Evolutionary conservation across 1,284 basidiomycete species (phyloP).

Genomic region (Tilletia setariae): DNA sequence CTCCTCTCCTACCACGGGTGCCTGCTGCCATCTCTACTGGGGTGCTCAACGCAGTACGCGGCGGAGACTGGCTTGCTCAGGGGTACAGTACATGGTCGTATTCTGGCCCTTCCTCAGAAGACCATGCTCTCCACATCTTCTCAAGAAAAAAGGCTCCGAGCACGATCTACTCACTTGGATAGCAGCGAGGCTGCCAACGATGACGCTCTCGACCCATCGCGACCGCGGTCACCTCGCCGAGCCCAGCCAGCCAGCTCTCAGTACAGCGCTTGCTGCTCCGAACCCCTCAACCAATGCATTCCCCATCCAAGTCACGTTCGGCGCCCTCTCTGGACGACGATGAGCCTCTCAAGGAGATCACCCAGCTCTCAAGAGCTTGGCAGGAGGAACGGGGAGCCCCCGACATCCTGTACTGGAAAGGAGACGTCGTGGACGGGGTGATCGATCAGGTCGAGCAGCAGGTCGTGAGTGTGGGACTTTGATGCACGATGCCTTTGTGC

Average conservation of each 20-base stretch:
- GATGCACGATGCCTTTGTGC: not conserved
- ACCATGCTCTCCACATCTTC: too few species aligned
- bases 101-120: too few species aligned
- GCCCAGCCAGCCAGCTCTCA: not conserved
- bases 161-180: too few species aligned
- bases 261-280: not conserved
- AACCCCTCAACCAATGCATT: not conserved
- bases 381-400: slow-evolving; percentile 25
- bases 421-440: slow-evolving; percentile 20
- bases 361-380: slow-evolving; percentile 23
- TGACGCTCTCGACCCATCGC: slow-evolving; percentile 11
- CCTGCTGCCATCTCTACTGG: too few species aligned
- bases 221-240: not conserved
- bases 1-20: too few species aligned
- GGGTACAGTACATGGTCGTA: too few species aligned
- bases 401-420: slow-evolving; percentile 23
- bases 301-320: not conserved
- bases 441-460: slow-evolving; percentile 36
- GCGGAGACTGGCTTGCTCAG: too few species aligned
- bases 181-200: not conserved
- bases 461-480: not conserved
- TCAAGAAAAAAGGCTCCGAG: too few species aligned
- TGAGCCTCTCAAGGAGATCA: slow-evolving; percentile 2
- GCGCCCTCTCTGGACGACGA: not conserved
- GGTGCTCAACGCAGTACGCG: too few species aligned